Conservation (phyloP, 2,329 filamentous ascomycete species). For the Cladosporium sp. region DNA sequence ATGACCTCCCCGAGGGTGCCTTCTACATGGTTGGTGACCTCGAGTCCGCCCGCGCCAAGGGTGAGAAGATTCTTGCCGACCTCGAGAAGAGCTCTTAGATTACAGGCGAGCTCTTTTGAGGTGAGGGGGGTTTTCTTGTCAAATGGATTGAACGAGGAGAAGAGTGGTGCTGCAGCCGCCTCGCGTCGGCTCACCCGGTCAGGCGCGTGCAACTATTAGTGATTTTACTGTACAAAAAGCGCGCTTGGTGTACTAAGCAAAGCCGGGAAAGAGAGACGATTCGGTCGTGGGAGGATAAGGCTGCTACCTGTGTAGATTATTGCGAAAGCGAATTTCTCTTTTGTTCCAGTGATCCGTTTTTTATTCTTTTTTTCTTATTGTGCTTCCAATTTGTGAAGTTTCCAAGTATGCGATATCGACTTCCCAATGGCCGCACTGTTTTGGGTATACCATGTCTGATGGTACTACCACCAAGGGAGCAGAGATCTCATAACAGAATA, state of each 20-base stretch:
- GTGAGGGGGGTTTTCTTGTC: neutral
- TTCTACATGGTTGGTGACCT: slow-evolving; percentile 99
- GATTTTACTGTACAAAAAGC: slow-evolving; percentile 12
- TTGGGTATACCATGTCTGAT: too few species aligned
- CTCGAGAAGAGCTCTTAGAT: slow-evolving; percentile 52
- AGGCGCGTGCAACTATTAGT: slow-evolving; percentile 5
- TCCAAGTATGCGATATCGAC: too few species aligned
- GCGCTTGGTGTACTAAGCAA: slow-evolving; percentile 12
- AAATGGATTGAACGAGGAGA: neutral
- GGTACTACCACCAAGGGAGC: too few species aligned
- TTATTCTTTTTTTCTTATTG: neutral
- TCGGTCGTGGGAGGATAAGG: too few species aligned
- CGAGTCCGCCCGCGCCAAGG: slow-evolving; percentile 87
- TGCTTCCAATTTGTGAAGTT: too few species aligned
- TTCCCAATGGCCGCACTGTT: too few species aligned
- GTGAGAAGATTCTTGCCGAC: slow-evolving; percentile 99
- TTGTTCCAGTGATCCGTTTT: neutral
- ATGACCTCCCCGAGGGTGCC: slow-evolving; percentile 87
- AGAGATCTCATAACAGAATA: too few species aligned
- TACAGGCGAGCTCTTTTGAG: slow-evolving; percentile 8
- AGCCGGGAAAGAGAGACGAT: too few species aligned
- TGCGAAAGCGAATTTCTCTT: slow-evolving; percentile 15
- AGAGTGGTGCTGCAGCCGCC: slow-evolving; percentile 4
- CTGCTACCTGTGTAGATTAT: slow-evolving; percentile 13
- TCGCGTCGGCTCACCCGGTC: slow-evolving; percentile 6